Evolutionary conservation across 306 rosid species (phyloP).

Genomic region (Amphicarpaea edgeworthii): DNA sequence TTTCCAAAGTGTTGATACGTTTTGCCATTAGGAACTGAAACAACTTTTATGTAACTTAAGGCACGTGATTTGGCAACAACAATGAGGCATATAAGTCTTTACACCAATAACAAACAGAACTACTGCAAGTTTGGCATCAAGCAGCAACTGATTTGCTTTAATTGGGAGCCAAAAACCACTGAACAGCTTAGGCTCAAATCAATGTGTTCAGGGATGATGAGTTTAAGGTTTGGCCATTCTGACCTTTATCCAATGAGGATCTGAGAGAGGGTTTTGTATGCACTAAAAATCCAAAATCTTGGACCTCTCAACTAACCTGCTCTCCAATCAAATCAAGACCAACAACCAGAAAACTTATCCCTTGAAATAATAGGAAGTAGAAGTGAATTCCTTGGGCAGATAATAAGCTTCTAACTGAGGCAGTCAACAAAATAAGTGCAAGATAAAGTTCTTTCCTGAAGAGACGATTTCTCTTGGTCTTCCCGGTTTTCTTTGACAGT

Average conservation of each 20-base stretch:
- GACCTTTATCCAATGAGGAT: slow-evolving; percentile 47
- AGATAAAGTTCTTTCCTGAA: slow-evolving; percentile 94
- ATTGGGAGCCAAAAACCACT: slow-evolving; percentile 49
- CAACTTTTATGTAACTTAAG: slow-evolving; percentile 25
- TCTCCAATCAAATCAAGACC: slow-evolving; percentile 98
- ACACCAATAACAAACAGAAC: slow-evolving; percentile 49
- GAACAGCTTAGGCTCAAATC: slow-evolving; percentile 47
- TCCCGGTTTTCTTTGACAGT: slow-evolving; percentile 68
- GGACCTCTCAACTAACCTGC: slow-evolving; percentile 79
- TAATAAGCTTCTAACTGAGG: slow-evolving; percentile 88
- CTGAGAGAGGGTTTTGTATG: slow-evolving; percentile 46
- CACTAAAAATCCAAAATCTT: slow-evolving; percentile 35
- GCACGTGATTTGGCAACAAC: slow-evolving; percentile 53
- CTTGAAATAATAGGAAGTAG: slow-evolving; percentile 95
- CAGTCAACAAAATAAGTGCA: slow-evolving; percentile 83
- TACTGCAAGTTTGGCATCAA: slow-evolving; percentile 49
- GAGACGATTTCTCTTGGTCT: slow-evolving; percentile 77
- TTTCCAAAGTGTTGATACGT: slow-evolving; percentile 12
- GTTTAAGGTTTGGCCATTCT: slow-evolving; percentile 42
- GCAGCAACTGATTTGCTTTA: slow-evolving; percentile 53
- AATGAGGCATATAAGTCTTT: slow-evolving; percentile 51
- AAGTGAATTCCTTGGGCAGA: slow-evolving; percentile 99
- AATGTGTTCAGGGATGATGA: slow-evolving; percentile 30
- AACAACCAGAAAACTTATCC: slow-evolving; percentile 88
- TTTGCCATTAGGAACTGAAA: slow-evolving; percentile 43